phyloP scores from a whole-genome alignment of 2,329 filamentous ascomycete species.

The Thelonectria blattea region DNA sequence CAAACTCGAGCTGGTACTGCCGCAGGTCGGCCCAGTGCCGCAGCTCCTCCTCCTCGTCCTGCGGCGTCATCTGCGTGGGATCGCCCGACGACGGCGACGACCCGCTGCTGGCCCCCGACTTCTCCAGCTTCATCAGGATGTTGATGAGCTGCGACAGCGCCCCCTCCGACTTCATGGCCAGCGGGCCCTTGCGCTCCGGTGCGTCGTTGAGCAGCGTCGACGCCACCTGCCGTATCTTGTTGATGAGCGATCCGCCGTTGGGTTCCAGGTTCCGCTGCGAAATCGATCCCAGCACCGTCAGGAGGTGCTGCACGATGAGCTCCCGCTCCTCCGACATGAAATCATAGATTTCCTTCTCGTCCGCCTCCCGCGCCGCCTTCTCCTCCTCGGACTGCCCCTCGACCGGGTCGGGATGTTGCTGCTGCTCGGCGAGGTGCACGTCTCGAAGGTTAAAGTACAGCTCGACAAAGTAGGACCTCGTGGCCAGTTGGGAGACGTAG shows the following conservation, averaged over 20 bases:
- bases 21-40: slow-evolving; percentile 79
- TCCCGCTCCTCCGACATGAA: slow-evolving; percentile 79
- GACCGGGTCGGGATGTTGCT: slow-evolving; percentile 44
- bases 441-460: slow-evolving; percentile 82
- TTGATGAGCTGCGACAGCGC: slow-evolving; percentile 76
- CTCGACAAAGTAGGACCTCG: slow-evolving; percentile 84
- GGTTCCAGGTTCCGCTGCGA: slow-evolving; percentile 85
- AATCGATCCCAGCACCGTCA: slow-evolving; percentile 76
- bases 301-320: slow-evolving; percentile 79
- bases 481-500: slow-evolving; percentile 80
- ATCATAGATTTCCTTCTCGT: slow-evolving; percentile 59
- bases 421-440: slow-evolving; percentile 59
- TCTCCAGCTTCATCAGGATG: slow-evolving; percentile 76
- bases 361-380: slow-evolving; percentile 46
- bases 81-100: slow-evolving; percentile 41
- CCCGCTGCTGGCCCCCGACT: slow-evolving; percentile 53
- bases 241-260: slow-evolving; percentile 69
- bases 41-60: slow-evolving; percentile 79
- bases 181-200: slow-evolving; percentile 56
- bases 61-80: slow-evolving; percentile 49
- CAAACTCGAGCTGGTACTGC: slow-evolving; percentile 77
- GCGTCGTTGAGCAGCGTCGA: slow-evolving; percentile 74
- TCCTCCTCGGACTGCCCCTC: slow-evolving; percentile 46
- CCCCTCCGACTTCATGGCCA: slow-evolving; percentile 67
- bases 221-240: slow-evolving; percentile 85